Base-by-base conservation (phyloP, 2,329 filamentous ascomycete species). In the Diaporthe amygdali region DNA sequence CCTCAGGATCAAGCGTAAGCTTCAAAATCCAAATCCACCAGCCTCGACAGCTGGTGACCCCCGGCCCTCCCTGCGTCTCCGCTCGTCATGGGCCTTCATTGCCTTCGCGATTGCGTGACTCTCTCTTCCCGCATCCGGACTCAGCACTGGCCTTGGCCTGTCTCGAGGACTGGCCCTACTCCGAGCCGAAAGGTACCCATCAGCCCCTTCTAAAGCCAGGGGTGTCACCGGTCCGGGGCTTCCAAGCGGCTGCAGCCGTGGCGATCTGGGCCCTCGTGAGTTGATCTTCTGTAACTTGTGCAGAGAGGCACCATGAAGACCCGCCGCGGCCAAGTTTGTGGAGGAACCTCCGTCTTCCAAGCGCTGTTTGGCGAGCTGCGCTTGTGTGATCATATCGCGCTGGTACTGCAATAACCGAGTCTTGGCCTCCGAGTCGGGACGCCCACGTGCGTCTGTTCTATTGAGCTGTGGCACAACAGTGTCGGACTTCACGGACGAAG, bases 221-320 rank as follows among this genome's bases (percentile, higher is more conserved):
- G 89, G 89, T 1, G 89, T 91, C 17, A 91, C 88, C 0, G 89
- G 88, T 0, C 89, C 89, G 0, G 89, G 88, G 71, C 88, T 90
- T 4, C 88, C 87, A 14, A 89, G 76, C 0, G 89, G 89, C 51
- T 79, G 78, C 7, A 91, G 80, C 34, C 84, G 79, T 1, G 87
- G 87, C 2, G 86, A 87, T 17, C 77, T 69, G 1, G 89, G 89
- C 12, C 66, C 56, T 15, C 63, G 27, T 49, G 44, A 10, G 22
- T 44, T 30, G 51, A 30, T 47, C 9, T 34, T 41, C 15, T 54
- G 64, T 32, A 66, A 69, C 68, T 85, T 88, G 56, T 83, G 82
- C 34, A 84, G 72, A 1, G 81, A 78, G 22, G 81, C 72, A 22
- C 79, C 79, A 44, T 79, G 81, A 22, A 84, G 73, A 7, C 78